Evolutionary conservation across 768 basidiomycete genomes (phyloP).

Genomic region (Boletus edulis): DNA sequence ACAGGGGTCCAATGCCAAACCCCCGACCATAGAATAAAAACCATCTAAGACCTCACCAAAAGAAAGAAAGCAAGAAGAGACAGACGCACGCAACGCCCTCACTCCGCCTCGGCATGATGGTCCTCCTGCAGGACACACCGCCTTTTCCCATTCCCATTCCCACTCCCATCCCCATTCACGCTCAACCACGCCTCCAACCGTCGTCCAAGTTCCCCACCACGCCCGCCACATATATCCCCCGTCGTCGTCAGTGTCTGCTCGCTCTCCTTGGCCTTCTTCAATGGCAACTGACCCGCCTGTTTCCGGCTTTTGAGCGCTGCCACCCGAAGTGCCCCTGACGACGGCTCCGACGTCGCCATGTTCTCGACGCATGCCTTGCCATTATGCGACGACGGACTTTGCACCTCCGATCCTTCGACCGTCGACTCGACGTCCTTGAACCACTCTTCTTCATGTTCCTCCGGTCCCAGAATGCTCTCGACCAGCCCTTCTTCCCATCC

Average conservation of each 20-base stretch:
- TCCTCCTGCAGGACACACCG: conserved; percentile 15
- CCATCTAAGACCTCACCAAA: background rate
- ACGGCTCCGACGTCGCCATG: conserved; percentile 12
- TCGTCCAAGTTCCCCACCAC: conserved; percentile 74
- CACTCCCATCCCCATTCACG: conserved; percentile 30
- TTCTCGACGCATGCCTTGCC: background rate
- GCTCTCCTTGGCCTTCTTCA: conserved; percentile 60
- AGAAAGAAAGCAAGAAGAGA: background rate
- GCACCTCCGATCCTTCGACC: conserved; percentile 16
- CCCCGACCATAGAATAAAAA: conserved; percentile 4
- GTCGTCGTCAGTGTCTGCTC: conserved; percentile 69
- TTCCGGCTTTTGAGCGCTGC: conserved; percentile 32
- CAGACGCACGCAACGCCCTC: conserved; percentile 10
- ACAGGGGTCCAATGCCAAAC: background rate
- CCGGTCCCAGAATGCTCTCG: conserved; percentile 69
- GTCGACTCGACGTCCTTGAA: conserved; percentile 42
- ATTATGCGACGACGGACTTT: conserved; percentile 10
- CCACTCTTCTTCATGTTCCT: conserved; percentile 73
- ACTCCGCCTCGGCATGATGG: conserved; percentile 1
- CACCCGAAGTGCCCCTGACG: conserved; percentile 19
- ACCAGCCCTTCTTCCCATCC: conserved; percentile 89
- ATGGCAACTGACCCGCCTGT: conserved; percentile 46
- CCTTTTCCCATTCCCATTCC: conserved; percentile 13
- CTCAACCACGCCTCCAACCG: conserved; percentile 75
- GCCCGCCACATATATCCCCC: conserved; percentile 76